phyloP scores from a whole-genome alignment of 2,329 filamentous ascomycete species.

The Paecilomyces fulvus region DNA sequence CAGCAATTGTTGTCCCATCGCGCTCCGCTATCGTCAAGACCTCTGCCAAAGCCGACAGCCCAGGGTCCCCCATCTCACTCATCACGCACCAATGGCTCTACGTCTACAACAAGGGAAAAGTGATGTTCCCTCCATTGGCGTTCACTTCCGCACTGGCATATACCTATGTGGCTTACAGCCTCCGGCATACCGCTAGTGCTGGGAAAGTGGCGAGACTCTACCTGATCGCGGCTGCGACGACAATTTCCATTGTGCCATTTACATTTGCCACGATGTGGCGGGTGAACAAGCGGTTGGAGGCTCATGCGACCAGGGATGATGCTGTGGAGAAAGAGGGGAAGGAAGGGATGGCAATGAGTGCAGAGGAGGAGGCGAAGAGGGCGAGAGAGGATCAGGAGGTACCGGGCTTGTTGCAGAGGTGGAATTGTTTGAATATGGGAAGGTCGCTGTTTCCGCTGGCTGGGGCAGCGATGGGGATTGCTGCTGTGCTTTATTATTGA shows the following conservation, averaged over 20 bases:
- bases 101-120: slow-evolving; percentile 43
- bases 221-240: slow-evolving; percentile 18
- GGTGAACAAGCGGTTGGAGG: slow-evolving; percentile 20
- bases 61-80: slow-evolving; percentile 14
- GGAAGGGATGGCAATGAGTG: slow-evolving; percentile 10
- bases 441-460: slow-evolving; percentile 15
- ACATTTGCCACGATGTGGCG: slow-evolving; percentile 20
- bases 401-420: slow-evolving; percentile 11
- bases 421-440: slow-evolving; percentile 15
- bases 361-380: slow-evolving; percentile 11
- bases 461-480: slow-evolving; percentile 17
- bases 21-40: slow-evolving; percentile 9
- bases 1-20: slow-evolving; percentile 16
- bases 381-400: slow-evolving; percentile 13
- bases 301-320: slow-evolving; percentile 10
- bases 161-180: slow-evolving; percentile 25
- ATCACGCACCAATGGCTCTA: slow-evolving; percentile 22
- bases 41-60: slow-evolving; percentile 6
- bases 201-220: slow-evolving; percentile 12
- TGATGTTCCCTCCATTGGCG: slow-evolving; percentile 43
- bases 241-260: slow-evolving; percentile 24
- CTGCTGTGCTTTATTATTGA: slow-evolving; percentile 6
- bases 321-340: slow-evolving; percentile 14
- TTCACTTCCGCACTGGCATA: slow-evolving; percentile 47
- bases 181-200: slow-evolving; percentile 9